Percentiles rank a stretch among this genome's conserved stretches.
Conservation (phyloP, 352 stramenopile species). For the Poterioochromonas sp. region DNA sequence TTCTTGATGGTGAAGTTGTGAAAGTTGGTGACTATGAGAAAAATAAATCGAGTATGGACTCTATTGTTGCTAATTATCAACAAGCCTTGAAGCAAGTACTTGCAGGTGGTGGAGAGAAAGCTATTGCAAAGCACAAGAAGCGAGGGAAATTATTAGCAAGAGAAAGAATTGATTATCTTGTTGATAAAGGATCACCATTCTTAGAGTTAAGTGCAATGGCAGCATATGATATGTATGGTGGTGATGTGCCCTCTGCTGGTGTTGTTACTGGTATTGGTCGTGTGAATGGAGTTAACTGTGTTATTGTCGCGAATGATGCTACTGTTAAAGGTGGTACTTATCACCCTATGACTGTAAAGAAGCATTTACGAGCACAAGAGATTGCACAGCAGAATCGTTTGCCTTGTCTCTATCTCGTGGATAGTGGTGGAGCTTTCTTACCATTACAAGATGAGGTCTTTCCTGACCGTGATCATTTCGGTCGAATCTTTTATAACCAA, state of each 20-base stretch:
- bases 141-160: constrained; percentile 48
- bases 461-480: constrained; percentile 86
- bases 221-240: constrained; percentile 67
- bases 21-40: neutral
- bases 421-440: constrained; percentile 86
- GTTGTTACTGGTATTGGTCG: constrained; percentile 73
- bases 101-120: constrained; percentile 22
- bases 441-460: constrained; percentile 91
- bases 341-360: constrained; percentile 97
- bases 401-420: constrained; percentile 93
- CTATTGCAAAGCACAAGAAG: constrained; percentile 10
- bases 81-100: neutral
- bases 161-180: constrained; percentile 83
- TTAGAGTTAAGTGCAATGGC: constrained; percentile 85
- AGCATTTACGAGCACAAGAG: constrained; percentile 74
- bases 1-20: neutral
- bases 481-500: constrained; percentile 97
- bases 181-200: constrained; percentile 87
- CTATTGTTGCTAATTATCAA: neutral
- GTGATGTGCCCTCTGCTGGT: constrained; percentile 61
- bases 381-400: constrained; percentile 89
- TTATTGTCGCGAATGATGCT: constrained; percentile 96
- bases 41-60: neutral
- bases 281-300: constrained; percentile 50
- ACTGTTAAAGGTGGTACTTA: constrained; percentile 94